These are phyloP conservation scores for Lachnellula arida DNA, from an alignment of 2,329 filamentous ascomycete genomes.

Conservation along the genomic window DNA sequence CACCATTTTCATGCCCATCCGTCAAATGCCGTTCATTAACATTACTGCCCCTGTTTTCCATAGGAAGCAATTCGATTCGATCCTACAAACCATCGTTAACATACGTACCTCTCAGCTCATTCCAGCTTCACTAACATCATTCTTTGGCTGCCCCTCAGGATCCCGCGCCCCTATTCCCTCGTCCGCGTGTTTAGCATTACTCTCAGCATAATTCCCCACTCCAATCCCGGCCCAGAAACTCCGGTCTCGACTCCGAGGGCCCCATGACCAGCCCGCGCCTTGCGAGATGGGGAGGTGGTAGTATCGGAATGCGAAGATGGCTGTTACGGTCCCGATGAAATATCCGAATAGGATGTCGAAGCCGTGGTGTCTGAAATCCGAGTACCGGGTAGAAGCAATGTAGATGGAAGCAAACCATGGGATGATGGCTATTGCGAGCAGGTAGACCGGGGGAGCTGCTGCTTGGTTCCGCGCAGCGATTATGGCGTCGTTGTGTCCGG, in stretches of 20 bases:
- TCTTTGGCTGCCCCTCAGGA: constrained; percentile 7
- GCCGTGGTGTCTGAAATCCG: constrained; percentile 84
- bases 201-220: constrained; percentile 31
- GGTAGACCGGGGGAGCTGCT: constrained; percentile 77
- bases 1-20: neutral
- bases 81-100: constrained; percentile 12
- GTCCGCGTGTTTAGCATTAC: constrained; percentile 3
- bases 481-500: constrained; percentile 23
- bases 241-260: constrained; percentile 64
- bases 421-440: constrained; percentile 63
- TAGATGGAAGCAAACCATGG: constrained; percentile 75
- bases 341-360: constrained; percentile 90
- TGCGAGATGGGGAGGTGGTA: constrained; percentile 76
- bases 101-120: neutral
- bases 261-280: constrained; percentile 91
- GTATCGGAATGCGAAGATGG: constrained; percentile 74
- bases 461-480: constrained; percentile 64
- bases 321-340: constrained; percentile 65
- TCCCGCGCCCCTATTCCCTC: constrained; percentile 9
- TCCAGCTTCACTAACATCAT: constrained; percentile 16
- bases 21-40: neutral
- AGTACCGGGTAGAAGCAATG: constrained; percentile 81
- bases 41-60: neutral
- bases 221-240: constrained; percentile 77
- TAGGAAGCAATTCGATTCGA: constrained; percentile 15